These are phyloP conservation scores for Entomortierella chlamydospora DNA, from an alignment of 192 early-diverging fungal species.

Conservation along the genomic window DNA sequence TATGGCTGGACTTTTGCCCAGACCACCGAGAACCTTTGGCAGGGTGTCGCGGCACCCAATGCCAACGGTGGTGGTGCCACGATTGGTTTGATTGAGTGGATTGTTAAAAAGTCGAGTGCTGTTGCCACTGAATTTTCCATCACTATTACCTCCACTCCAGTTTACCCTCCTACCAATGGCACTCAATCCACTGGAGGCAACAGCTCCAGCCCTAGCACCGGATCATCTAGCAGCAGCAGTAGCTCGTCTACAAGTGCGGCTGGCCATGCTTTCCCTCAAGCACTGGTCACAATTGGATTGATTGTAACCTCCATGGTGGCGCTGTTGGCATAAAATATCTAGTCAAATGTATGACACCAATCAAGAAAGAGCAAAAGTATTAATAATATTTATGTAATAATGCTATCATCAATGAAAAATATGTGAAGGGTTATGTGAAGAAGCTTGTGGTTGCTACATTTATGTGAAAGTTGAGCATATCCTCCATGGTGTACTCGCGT, in stretches of 20 bases:
- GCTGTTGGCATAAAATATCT: background rate
- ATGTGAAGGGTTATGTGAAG: too few species aligned
- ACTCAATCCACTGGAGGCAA: background rate
- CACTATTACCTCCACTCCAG: conserved; percentile 27
- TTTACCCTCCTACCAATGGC: conserved; percentile 12
- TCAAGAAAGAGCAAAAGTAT: too few species aligned
- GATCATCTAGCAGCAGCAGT: background rate
- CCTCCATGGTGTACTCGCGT: too few species aligned
- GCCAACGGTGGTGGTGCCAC: conserved; percentile 44
- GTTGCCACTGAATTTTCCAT: conserved; percentile 50
- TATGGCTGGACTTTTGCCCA: conserved; percentile 55
- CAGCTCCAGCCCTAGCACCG: background rate
- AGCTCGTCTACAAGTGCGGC: background rate
- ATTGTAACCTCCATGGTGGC: background rate
- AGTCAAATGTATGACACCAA: too few species aligned
- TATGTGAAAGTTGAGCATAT: too few species aligned
- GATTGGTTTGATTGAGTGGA: conserved; percentile 60
- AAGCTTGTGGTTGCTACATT: too few species aligned
- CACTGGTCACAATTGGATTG: background rate
- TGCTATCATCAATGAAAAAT: too few species aligned
- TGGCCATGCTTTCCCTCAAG: background rate
- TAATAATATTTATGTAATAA: too few species aligned
- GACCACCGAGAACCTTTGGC: conserved; percentile 40
- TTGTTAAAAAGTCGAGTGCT: conserved; percentile 40
- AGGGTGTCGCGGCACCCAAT: conserved; percentile 25